Percentiles rank a stretch among this genome's conserved stretches.
Conservation (phyloP, 805 yeast species). For the Wickerhamiella bombiphila region DNA sequence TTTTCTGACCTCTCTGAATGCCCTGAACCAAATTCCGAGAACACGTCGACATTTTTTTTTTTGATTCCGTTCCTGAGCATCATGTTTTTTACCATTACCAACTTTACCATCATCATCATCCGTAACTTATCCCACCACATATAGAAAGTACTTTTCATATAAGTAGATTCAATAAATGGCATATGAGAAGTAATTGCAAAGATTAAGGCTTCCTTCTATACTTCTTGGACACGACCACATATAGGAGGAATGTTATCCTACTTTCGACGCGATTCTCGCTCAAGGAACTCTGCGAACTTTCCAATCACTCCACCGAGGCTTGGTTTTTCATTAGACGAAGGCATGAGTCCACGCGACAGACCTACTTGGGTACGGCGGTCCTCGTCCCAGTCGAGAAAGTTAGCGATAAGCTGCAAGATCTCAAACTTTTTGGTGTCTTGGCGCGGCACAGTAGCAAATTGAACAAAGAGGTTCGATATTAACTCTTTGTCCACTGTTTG, state of each 20-base stretch:
- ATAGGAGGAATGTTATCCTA: neutral
- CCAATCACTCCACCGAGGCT: conserved; percentile 24
- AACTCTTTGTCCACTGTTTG: conserved; percentile 78
- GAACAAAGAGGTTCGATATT: conserved; percentile 69
- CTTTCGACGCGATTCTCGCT: conserved; percentile 18
- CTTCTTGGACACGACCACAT: too few species aligned
- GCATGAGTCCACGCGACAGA: conserved; percentile 13
- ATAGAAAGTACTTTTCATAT: too few species aligned
- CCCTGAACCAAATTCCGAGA: too few species aligned
- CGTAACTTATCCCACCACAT: too few species aligned
- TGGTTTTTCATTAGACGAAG: conserved; percentile 3
- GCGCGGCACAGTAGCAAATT: conserved; percentile 75
- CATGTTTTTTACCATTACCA: too few species aligned
- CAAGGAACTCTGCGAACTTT: conserved; percentile 26
- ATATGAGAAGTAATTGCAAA: too few species aligned
- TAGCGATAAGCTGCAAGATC: conserved; percentile 70
- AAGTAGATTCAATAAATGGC: too few species aligned
- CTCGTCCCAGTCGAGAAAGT: conserved; percentile 80
- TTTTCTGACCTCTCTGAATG: too few species aligned
- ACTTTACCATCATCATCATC: too few species aligned
- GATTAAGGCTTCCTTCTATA: neutral
- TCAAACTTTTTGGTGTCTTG: conserved; percentile 93
- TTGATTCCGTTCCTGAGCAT: too few species aligned
- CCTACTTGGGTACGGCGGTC: conserved; percentile 26
- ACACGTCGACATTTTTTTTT: too few species aligned